phyloP scores from a whole-genome alignment of 2,329 filamentous ascomycete species.

The Penicillium janthinellum region DNA sequence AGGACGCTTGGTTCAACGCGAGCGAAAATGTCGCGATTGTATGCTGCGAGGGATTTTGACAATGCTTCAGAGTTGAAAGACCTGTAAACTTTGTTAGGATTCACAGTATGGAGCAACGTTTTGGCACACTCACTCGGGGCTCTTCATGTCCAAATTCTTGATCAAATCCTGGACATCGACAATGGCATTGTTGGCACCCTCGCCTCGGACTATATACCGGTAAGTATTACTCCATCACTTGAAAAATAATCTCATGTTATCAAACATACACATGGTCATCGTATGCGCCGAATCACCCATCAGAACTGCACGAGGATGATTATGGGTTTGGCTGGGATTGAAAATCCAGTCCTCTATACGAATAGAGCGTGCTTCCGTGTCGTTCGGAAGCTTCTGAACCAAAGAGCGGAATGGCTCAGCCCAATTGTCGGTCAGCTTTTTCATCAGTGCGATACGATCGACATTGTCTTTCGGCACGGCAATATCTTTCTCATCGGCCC shows the following conservation, averaged over 20 bases:
- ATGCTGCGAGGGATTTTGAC: slow-evolving; percentile 30
- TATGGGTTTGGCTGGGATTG: slow-evolving; percentile 36
- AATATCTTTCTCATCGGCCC: slow-evolving; percentile 45
- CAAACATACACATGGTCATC: slow-evolving; percentile 61
- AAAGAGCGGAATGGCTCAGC: slow-evolving; percentile 53
- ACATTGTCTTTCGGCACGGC: slow-evolving; percentile 45
- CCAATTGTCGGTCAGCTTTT: slow-evolving; percentile 50
- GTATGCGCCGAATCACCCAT: slow-evolving; percentile 60
- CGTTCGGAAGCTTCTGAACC: slow-evolving; percentile 44
- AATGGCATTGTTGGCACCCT: slow-evolving; percentile 61
- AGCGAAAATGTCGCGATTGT: slow-evolving; percentile 49
- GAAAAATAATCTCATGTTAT: neutral
- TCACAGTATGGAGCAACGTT: neutral
- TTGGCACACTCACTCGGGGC: slow-evolving; percentile 2
- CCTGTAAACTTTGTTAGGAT: slow-evolving; percentile 1
- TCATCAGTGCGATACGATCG: slow-evolving; percentile 49
- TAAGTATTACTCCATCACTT: neutral
- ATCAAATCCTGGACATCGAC: slow-evolving; percentile 54
- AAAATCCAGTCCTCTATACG: slow-evolving; percentile 53
- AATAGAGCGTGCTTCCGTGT: slow-evolving; percentile 50
- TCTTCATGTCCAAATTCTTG: slow-evolving; percentile 29
- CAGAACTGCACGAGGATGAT: slow-evolving; percentile 47
- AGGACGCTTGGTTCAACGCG: slow-evolving; percentile 52
- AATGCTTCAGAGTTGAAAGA: slow-evolving; percentile 13
- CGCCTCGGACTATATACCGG: slow-evolving; percentile 53